Base-by-base conservation (phyloP, 495 filamentous ascomycete genomes). In the Sabuloglossum arenarium region DNA sequence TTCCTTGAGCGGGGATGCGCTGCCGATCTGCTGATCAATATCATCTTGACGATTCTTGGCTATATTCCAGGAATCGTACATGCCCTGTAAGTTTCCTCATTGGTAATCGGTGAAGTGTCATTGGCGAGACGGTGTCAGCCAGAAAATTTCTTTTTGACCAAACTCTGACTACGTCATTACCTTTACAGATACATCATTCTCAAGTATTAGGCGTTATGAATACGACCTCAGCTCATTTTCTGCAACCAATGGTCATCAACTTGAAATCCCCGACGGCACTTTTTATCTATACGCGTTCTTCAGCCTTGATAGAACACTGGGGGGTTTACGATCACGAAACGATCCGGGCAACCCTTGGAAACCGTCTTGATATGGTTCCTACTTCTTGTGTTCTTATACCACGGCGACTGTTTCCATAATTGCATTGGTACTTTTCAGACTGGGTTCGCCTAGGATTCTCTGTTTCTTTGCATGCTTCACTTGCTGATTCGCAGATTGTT, bases 1-100 rank as follows among this genome's bases (percentile, higher is more conserved):
- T 93, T 94, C 76, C 78, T 94, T 57, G 84, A 91, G 75, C 79
- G 82, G 39, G 88, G 88, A 65, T 88, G 84, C 71, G 77, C 79
- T 67, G 76, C 79, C 63, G 85, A 93, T 63, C 72, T 94, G 60
- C 70, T 85, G 62, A 88, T 94, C 76, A 94, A 91, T 74, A 80
- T 94, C 70, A 74, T 82, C 60, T 72, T 94, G 66, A 91, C 86
- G 51, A 79, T 89, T 61, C 75, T 96, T 65, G 82, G 72, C 63
- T 71, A 67, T 59, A 69, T 71, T 60, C 70, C 69, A 49, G 62
- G 65, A 30, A 69, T 70, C 61, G 66, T 71, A 59, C 68, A 71
- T 60, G 69, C 69, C 10, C 60, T 71, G 60, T 70, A 63, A 42
- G 63, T 60, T 28, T 19, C 2, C 27, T 29, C 43, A 25, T 16